Percentiles rank a stretch among this genome's conserved stretches.
Evolutionary conservation across 2,329 filamentous ascomycete genomes (phyloP).

Genomic region (Nannizzia gypsea): DNA sequence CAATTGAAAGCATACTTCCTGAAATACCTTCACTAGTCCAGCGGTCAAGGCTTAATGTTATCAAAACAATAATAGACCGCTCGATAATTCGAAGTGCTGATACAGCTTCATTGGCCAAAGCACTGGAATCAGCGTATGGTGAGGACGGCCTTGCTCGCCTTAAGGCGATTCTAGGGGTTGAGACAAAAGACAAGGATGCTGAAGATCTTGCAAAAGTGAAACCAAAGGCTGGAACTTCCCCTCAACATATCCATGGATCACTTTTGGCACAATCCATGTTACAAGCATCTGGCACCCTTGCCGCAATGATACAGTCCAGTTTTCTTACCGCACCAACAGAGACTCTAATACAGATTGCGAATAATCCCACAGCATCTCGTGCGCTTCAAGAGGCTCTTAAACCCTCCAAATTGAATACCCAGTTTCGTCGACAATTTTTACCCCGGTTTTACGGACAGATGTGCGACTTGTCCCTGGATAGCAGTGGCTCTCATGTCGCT

Average conservation of each 20-base stretch:
- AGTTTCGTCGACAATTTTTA: constrained; percentile 52
- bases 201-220: constrained; percentile 13
- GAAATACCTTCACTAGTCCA: constrained; percentile 62
- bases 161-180: constrained; percentile 48
- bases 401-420: constrained; percentile 40
- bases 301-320: constrained; percentile 61
- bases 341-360: constrained; percentile 54
- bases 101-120: constrained; percentile 43
- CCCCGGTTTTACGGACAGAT: constrained; percentile 52
- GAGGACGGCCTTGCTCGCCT: constrained; percentile 42
- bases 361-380: constrained; percentile 46
- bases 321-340: constrained; percentile 48
- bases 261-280: constrained; percentile 73
- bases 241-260: constrained; percentile 62
- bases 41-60: constrained; percentile 63
- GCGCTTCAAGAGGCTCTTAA: constrained; percentile 54
- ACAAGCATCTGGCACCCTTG: constrained; percentile 55
- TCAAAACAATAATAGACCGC: constrained; percentile 72
- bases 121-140: constrained; percentile 48
- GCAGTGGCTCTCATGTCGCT: constrained; percentile 54
- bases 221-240: constrained; percentile 32
- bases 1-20: constrained; percentile 58
- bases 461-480: constrained; percentile 48
- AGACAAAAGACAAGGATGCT: constrained; percentile 41
- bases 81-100: constrained; percentile 57